phyloP scores from a whole-genome alignment of 345 rosid genomes.

The Eucalyptus rudis region DNA sequence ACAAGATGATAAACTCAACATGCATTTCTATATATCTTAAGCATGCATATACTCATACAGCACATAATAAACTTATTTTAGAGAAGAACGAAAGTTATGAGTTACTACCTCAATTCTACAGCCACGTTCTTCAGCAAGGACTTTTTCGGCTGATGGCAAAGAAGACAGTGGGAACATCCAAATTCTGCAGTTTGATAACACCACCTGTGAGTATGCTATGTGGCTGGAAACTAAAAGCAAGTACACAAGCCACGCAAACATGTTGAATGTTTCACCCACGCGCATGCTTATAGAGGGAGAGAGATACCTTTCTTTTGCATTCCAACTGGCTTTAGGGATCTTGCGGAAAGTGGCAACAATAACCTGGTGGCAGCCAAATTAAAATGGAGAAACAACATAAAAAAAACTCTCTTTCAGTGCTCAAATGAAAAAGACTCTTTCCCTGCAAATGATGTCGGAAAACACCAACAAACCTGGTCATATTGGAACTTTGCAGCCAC shows the following conservation, averaged over 20 bases:
- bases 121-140: slow-evolving; percentile 28
- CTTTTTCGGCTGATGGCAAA: slow-evolving; percentile 51
- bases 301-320: slow-evolving; percentile 80
- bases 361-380: slow-evolving; percentile 16
- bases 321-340: slow-evolving; percentile 83
- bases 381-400: not conserved
- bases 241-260: not conserved
- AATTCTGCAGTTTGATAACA: slow-evolving; percentile 30
- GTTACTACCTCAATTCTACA: slow-evolving; percentile 47
- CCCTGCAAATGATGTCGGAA: not conserved
- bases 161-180: slow-evolving; percentile 75
- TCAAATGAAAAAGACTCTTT: not conserved
- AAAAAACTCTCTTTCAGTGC: not conserved
- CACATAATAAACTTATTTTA: not conserved
- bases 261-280: not conserved
- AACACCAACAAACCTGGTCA: slow-evolving; percentile 31
- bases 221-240: not conserved
- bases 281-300: not conserved
- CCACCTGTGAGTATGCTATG: not conserved
- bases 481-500: slow-evolving; percentile 70
- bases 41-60: not conserved
- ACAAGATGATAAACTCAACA: not conserved
- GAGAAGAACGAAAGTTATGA: not conserved
- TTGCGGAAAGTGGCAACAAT: slow-evolving; percentile 58
- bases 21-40: not conserved